Base-by-base conservation (phyloP, 1,284 basidiomycete species). In the Tylopilus orsonianus region DNA sequence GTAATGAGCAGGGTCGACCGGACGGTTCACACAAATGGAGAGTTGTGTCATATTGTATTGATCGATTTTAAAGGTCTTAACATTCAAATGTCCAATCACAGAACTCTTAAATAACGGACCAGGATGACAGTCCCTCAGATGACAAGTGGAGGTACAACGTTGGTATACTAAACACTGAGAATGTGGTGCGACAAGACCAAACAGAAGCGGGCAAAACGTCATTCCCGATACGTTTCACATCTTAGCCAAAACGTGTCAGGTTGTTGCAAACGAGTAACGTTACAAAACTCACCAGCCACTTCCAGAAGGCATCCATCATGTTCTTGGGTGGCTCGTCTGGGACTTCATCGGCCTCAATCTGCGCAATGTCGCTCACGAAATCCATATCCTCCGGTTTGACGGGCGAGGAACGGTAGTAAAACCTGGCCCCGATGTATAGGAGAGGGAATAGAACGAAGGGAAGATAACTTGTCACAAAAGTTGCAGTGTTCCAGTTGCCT, bases 391-490 rank as follows among this genome's bases (percentile, higher is more conserved):
- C 61, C 9, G 80, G 59, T 38, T 62, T 70, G 30, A 83, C 68
- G 14, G 73, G 65, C 10, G 76, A 70, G 22, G 71, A 65, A 57
- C 72, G 75, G 62, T 79, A 79, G 59, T 70, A 75, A 20, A 80
- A 58, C 57, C 78, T 80, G 48, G 81, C 77, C 8, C 71, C 78
- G 37, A 79, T 7, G 67, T 89, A 94, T 38, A 94, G 65, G 49
- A 92, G 53, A 16, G 88, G 85, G 80, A 93, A 93, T 41, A 88
- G 56, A n/a, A 68, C 68, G 39, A 93, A 69, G 30, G 91, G 88
- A 30, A 95, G 63, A 68, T 94, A 94, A 64, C 82, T 87, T 37
- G 88, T 90, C 41, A 93, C 75, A 53, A 90, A 89, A 2, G 67
- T 77, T 39, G 75, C 80, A 4, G 74, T 74, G 16, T 65, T 62